Evolutionary conservation across 2,329 filamentous ascomycete species (phyloP).

Genomic region (Fusarium nematophilum): DNA sequence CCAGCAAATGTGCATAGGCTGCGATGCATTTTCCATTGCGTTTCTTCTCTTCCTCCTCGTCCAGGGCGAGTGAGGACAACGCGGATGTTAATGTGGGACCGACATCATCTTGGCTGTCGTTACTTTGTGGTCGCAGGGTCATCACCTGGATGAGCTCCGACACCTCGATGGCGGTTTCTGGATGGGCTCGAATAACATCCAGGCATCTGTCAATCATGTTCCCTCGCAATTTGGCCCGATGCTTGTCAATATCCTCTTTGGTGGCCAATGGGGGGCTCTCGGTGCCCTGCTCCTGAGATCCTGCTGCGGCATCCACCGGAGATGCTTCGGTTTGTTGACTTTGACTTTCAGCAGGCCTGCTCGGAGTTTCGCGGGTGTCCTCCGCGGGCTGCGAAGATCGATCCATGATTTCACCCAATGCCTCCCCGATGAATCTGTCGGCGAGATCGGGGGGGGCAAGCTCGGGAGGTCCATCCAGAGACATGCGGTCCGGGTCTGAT

Average conservation of each 20-base stretch:
- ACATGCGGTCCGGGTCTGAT: constrained; percentile 53
- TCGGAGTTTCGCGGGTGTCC: constrained; percentile 32
- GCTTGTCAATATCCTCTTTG: constrained; percentile 82
- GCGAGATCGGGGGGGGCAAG: constrained; percentile 39
- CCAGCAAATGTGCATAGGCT: constrained; percentile 91
- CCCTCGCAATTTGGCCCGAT: constrained; percentile 77
- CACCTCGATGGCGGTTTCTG: constrained; percentile 89
- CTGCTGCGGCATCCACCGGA: constrained; percentile 19
- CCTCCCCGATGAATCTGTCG: constrained; percentile 42
- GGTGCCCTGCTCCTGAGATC: constrained; percentile 22
- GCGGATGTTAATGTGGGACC: constrained; percentile 86
- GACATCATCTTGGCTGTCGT: constrained; percentile 75
- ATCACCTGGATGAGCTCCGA: constrained; percentile 86
- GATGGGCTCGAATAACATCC: constrained; percentile 88
- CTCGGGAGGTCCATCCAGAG: constrained; percentile 49
- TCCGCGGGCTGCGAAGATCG: constrained; percentile 35
- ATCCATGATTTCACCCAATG: constrained; percentile 45
- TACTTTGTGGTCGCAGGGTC: constrained; percentile 67
- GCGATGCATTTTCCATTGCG: constrained; percentile 73
- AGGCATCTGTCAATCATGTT: constrained; percentile 90
- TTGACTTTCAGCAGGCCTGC: constrained; percentile 36
- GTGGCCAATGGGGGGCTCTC: constrained; percentile 48
- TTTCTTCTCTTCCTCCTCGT: constrained; percentile 75
- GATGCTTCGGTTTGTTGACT: constrained; percentile 15
- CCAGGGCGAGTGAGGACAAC: constrained; percentile 74